A percentile compares a stretch with the other conserved stretches of the same genome.
Conservation (phyloP, 2,329 filamentous ascomycete genomes). For the Hyphodiscus sp. region DNA sequence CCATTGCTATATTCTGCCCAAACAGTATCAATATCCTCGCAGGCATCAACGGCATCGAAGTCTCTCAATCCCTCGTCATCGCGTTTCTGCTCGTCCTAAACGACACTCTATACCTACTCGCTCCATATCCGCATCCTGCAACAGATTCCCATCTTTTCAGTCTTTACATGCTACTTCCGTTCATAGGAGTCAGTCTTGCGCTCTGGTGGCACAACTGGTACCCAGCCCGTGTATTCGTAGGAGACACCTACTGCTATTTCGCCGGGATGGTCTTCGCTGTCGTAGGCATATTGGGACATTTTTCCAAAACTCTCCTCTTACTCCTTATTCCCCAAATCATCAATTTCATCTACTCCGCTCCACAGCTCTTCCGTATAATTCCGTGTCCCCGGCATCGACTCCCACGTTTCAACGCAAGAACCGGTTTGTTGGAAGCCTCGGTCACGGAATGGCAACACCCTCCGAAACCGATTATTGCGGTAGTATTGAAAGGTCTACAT, state of each 20-base stretch:
- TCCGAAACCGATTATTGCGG: conserved; percentile 56
- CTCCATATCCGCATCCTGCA: conserved; percentile 82
- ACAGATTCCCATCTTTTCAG: conserved; percentile 96
- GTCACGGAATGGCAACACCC: conserved; percentile 72
- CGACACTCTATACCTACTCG: conserved; percentile 79
- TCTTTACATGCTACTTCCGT: conserved; percentile 87
- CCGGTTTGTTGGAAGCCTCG: conserved; percentile 80
- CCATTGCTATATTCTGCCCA: conserved; percentile 92
- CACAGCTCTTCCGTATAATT: conserved; percentile 83
- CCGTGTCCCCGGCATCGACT: conserved; percentile 91
- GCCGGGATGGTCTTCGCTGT: conserved; percentile 98
- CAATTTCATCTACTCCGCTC: conserved; percentile 91
- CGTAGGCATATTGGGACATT: conserved; percentile 93
- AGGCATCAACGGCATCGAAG: conserved; percentile 97
- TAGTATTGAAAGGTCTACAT: conserved; percentile 61
- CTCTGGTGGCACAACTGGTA: conserved; percentile 93
- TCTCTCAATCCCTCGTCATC: conserved; percentile 87
- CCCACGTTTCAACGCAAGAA: conserved; percentile 79
- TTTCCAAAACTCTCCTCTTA: conserved; percentile 91
- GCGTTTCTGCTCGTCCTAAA: conserved; percentile 78
- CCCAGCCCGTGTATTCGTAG: conserved; percentile 89
- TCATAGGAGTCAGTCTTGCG: conserved; percentile 85
- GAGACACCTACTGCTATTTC: conserved; percentile 99
- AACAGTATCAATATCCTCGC: conserved; percentile 99
- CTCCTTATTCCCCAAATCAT: conserved; percentile 90